Conservation (phyloP, 768 basidiomycete species). For the Porphyrellus cyaneotinctus region DNA sequence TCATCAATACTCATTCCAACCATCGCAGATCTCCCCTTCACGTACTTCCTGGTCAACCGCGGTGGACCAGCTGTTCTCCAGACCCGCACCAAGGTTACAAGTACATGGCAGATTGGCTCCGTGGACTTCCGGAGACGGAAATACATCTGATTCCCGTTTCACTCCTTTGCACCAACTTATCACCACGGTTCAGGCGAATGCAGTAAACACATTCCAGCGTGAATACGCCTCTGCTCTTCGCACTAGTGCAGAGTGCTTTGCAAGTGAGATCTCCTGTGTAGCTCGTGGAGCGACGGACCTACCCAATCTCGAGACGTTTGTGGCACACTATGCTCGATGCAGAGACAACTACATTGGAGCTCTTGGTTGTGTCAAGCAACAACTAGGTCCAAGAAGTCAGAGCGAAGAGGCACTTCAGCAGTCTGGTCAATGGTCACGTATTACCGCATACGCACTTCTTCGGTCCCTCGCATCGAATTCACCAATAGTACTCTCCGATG, state of each 20-base stretch:
- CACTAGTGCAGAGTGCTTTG: constrained; percentile 5
- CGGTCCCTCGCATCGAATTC: constrained; percentile 27
- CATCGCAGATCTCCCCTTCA: neutral
- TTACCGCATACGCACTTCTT: constrained; percentile 32
- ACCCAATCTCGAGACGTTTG: constrained; percentile 2
- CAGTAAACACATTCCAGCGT: constrained; percentile 13
- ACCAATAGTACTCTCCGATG: constrained; percentile 2
- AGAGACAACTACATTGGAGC: neutral
- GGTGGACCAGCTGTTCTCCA: constrained; percentile 1
- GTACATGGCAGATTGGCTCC: neutral
- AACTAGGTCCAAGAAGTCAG: constrained; percentile 13
- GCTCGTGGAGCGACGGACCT: neutral
- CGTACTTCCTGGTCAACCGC: neutral
- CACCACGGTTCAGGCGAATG: neutral
- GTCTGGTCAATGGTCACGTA: constrained; percentile 37
- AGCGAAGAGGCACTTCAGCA: constrained; percentile 16
- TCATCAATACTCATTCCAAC: constrained; percentile 7
- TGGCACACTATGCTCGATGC: constrained; percentile 7
- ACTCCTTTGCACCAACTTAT: constrained; percentile 7
- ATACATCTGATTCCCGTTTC: neutral
- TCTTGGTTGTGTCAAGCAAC: neutral
- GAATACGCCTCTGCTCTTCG: constrained; percentile 9
- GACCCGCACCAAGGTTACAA: constrained; percentile 4
- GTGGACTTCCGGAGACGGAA: neutral
- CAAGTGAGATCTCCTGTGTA: neutral